These are phyloP conservation scores for Cylindrodendrum hubeiense DNA, from an alignment of 2,329 filamentous ascomycete genomes.

Conservation along the genomic window DNA sequence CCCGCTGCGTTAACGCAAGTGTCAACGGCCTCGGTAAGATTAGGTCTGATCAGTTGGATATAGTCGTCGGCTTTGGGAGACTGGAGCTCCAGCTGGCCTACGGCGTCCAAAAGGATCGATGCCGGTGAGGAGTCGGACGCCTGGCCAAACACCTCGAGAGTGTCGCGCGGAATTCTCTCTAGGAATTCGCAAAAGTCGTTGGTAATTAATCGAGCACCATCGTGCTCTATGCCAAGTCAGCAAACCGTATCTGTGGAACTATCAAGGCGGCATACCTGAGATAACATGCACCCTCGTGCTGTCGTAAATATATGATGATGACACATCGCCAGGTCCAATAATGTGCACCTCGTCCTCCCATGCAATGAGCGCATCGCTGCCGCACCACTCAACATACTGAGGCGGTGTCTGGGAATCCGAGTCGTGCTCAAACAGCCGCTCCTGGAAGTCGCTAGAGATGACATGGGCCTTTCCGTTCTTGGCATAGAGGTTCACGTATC, in stretches of 20 bases:
- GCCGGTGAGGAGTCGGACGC: conserved; percentile 90
- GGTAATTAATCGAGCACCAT: conserved; percentile 90
- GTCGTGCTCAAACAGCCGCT: conserved; percentile 90
- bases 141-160: conserved; percentile 88
- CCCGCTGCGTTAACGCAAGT: conserved; percentile 94
- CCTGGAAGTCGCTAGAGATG: conserved; percentile 95
- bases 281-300: conserved; percentile 89
- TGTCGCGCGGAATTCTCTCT: conserved; percentile 90
- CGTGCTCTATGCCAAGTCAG: conserved; percentile 64
- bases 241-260: fast-evolving
- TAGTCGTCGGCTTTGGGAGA: conserved; percentile 98
- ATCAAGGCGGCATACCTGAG: conserved; percentile 70
- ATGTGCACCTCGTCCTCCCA: conserved; percentile 99
- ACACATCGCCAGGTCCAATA: conserved; percentile 85
- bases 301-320: conserved; percentile 87
- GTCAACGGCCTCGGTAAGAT: conserved; percentile 92
- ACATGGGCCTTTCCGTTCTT: conserved; percentile 89
- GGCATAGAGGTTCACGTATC: conserved; percentile 89
- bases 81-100: conserved; percentile 90
- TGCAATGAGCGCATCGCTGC: conserved; percentile 92
- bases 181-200: conserved; percentile 97
- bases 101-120: conserved; percentile 92
- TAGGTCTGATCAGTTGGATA: conserved; percentile 91
- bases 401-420: conserved; percentile 87
- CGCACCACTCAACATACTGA: conserved; percentile 94